These are phyloP conservation scores for Cladophialophora exuberans DNA, from an alignment of 2,329 filamentous ascomycete genomes.

Conservation along the genomic window DNA sequence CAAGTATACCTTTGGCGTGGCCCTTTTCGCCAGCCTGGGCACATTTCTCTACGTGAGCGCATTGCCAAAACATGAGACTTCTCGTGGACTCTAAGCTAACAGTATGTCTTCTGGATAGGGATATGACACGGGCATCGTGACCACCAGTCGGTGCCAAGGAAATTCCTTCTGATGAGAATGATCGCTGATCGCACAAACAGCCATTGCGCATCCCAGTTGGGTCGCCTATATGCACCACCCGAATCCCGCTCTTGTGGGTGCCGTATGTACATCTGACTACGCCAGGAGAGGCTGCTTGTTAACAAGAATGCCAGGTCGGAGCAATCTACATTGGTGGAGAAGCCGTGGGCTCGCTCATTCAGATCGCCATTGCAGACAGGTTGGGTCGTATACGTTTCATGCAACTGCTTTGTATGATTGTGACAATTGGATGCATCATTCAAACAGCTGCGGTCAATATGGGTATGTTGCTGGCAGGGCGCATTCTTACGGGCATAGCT, in stretches of 20 bases:
- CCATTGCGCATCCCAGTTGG: conserved; percentile 64
- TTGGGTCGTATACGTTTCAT: conserved; percentile 56
- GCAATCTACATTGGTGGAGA: conserved; percentile 64
- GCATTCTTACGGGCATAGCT: conserved; percentile 74
- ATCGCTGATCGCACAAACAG: conserved; percentile 29
- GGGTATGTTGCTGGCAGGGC: conserved; percentile 69
- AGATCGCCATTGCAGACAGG: conserved; percentile 58
- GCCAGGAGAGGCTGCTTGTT: background rate
- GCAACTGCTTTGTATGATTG: conserved; percentile 67
- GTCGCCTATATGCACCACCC: conserved; percentile 62
- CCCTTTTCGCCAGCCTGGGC: conserved; percentile 6
- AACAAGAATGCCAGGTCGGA: conserved; percentile 54
- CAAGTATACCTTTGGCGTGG: conserved; percentile 4
- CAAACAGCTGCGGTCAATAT: conserved; percentile 63
- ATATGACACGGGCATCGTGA: conserved; percentile 64
- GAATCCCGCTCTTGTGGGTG: conserved; percentile 16
- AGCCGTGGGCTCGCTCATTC: conserved; percentile 56
- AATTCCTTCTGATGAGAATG: conserved; percentile 30
- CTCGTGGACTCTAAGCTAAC: background rate
- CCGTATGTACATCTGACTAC: conserved; percentile 3
- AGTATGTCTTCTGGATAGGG: conserved; percentile 44
- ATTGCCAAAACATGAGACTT: background rate
- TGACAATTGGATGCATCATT: conserved; percentile 67
- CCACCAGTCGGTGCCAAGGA: conserved; percentile 52
- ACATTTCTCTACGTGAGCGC: conserved; percentile 4